phyloP scores from a whole-genome alignment of 768 basidiomycete species.

The Candolleomyces eurysporus region DNA sequence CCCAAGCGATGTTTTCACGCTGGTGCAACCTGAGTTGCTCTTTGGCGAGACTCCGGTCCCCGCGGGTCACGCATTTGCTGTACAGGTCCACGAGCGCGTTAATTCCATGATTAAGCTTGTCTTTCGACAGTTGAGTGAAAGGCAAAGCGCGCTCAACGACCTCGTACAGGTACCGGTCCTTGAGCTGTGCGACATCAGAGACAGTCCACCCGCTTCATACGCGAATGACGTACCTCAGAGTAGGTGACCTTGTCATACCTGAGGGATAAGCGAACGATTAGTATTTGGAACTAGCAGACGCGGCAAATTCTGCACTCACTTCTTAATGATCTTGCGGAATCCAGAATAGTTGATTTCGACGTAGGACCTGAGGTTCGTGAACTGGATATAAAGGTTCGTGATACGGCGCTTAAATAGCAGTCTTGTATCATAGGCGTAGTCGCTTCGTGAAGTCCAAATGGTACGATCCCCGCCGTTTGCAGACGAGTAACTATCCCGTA shows the following conservation, averaged over 20 bases:
- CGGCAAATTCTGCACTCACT: conserved; percentile 47
- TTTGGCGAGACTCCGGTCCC: conserved; percentile 64
- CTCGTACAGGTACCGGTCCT: conserved; percentile 73
- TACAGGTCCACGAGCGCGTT: conserved; percentile 68
- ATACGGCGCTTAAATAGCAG: conserved; percentile 89
- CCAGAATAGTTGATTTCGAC: conserved; percentile 92
- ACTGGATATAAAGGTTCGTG: conserved; percentile 74
- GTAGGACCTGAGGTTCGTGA: conserved; percentile 78
- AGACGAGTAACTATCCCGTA: conserved; percentile 52
- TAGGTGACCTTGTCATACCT: conserved; percentile 95
- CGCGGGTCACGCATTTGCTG: conserved; percentile 78
- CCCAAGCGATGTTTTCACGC: conserved; percentile 94
- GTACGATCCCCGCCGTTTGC: conserved; percentile 32
- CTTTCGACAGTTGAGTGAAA: conserved; percentile 64
- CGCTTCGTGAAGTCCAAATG: conserved; percentile 78
- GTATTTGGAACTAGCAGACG: not conserved
- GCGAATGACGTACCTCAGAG: conserved; percentile 28
- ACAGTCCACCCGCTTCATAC: too few relatives aligned
- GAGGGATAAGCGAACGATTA: not conserved
- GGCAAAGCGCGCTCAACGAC: conserved; percentile 66
- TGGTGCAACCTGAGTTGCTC: conserved; percentile 85
- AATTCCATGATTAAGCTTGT: conserved; percentile 57
- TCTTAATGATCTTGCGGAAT: conserved; percentile 94
- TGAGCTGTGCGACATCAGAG: conserved; percentile 42
- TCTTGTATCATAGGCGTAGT: conserved; percentile 81